A percentile compares a stretch with the other conserved stretches of the same genome.
Evolutionary conservation across 2,329 filamentous ascomycete species (phyloP).

Genomic region (Dendrostoma leiphaemia): DNA sequence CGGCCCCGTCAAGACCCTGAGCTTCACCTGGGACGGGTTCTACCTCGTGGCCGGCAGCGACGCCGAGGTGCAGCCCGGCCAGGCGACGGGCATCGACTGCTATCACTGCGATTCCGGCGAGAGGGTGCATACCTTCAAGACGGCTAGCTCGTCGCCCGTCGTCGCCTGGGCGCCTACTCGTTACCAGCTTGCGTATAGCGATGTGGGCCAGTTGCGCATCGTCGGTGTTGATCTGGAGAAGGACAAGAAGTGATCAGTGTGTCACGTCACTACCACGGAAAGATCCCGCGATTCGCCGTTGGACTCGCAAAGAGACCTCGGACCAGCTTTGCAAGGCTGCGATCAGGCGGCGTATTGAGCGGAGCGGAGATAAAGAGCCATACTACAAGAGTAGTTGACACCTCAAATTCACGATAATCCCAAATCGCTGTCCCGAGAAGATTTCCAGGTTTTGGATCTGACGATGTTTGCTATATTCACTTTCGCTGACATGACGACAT

Average conservation of each 20-base stretch:
- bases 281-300: too few species aligned
- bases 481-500: not conserved
- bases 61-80: slow-evolving; percentile 27
- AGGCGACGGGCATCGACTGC: slow-evolving; percentile 65
- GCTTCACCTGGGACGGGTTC: slow-evolving; percentile 75
- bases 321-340: too few species aligned
- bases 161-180: slow-evolving; percentile 75
- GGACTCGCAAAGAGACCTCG: too few species aligned
- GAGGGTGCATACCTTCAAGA: slow-evolving; percentile 69
- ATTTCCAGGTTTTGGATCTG: too few species aligned
- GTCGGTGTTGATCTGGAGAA: slow-evolving; percentile 52
- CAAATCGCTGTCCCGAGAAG: too few species aligned
- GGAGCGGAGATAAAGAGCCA: too few species aligned
- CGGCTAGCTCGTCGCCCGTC: slow-evolving; percentile 59
- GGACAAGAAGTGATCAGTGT: slow-evolving; percentile 36
- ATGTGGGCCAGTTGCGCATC: slow-evolving; percentile 67
- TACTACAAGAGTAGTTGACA: too few species aligned
- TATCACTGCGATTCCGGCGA: slow-evolving; percentile 74
- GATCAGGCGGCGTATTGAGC: too few species aligned
- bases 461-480: too few species aligned
- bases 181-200: slow-evolving; percentile 73
- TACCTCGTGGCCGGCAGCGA: slow-evolving; percentile 74
- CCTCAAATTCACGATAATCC: too few species aligned
- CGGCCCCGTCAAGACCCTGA: slow-evolving; percentile 68
- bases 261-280: not conserved